Conservation (phyloP, 2,329 filamentous ascomycete species). For the Talaromyces sp. region DNA sequence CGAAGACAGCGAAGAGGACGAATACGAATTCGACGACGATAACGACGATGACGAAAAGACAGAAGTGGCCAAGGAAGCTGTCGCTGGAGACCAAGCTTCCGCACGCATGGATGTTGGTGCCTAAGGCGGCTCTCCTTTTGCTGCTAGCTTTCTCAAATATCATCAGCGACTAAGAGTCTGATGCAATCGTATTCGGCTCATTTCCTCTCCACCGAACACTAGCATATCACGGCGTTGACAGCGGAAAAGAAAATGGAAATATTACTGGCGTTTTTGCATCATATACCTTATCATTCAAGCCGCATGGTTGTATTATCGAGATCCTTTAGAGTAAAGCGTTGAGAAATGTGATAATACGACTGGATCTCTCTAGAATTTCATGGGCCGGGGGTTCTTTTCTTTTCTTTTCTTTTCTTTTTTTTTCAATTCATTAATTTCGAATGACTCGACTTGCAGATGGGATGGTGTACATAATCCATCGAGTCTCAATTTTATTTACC, state of each 20-base stretch:
- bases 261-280: neutral
- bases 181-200: neutral
- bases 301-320: neutral
- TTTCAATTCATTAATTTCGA: neutral
- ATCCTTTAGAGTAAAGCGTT: neutral
- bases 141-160: neutral
- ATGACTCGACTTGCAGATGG: neutral
- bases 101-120: constrained; percentile 33
- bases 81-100: constrained; percentile 24
- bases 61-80: constrained; percentile 17
- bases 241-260: neutral
- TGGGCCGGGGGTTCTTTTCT: neutral
- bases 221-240: neutral
- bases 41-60: constrained; percentile 20
- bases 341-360: neutral
- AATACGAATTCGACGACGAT: constrained; percentile 47
- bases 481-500: neutral
- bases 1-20: constrained; percentile 60
- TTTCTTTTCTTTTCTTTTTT: neutral
- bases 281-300: neutral
- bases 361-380: neutral
- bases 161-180: neutral
- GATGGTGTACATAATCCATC: neutral
- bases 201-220: neutral
- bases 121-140: neutral